Conservation (phyloP, 2,329 filamentous ascomycete species). For the Emergomyces africanus region DNA sequence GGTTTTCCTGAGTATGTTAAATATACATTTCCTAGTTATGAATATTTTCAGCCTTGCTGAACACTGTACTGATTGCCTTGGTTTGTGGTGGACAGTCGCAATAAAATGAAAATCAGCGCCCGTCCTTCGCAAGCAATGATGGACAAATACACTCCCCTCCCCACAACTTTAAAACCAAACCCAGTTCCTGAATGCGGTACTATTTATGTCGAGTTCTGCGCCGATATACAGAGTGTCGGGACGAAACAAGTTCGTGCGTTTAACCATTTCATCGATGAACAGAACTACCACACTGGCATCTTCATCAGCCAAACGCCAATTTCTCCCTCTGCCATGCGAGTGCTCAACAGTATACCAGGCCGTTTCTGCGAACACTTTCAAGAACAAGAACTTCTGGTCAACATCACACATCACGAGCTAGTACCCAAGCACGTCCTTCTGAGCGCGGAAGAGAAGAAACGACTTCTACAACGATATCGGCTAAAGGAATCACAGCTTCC, state of each 20-base stretch:
- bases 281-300: conserved; percentile 80
- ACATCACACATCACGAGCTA: conserved; percentile 95
- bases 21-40: background rate
- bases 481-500: conserved; percentile 97
- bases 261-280: conserved; percentile 64
- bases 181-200: conserved; percentile 63
- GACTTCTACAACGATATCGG: conserved; percentile 76
- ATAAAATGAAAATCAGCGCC: conserved; percentile 76
- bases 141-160: conserved; percentile 63
- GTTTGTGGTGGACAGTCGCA: conserved; percentile 45
- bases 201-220: conserved; percentile 87
- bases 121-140: conserved; percentile 75
- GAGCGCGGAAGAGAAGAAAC: conserved; percentile 76
- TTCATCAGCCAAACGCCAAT: conserved; percentile 75
- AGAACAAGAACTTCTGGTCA: conserved; percentile 90
- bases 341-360: conserved; percentile 63
- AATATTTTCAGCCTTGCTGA: background rate
- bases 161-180: conserved; percentile 55
- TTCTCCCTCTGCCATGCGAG: conserved; percentile 76
- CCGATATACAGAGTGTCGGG: conserved; percentile 59
- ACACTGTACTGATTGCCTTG: background rate
- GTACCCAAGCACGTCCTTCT: conserved; percentile 89
- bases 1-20: conserved; percentile 62
- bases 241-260: conserved; percentile 88
- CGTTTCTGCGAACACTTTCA: conserved; percentile 88